Percentiles rank a stretch among this genome's conserved stretches.
phyloP scores from a whole-genome alignment of 441 rosid genomes.

The Macaranga tanarius region DNA sequence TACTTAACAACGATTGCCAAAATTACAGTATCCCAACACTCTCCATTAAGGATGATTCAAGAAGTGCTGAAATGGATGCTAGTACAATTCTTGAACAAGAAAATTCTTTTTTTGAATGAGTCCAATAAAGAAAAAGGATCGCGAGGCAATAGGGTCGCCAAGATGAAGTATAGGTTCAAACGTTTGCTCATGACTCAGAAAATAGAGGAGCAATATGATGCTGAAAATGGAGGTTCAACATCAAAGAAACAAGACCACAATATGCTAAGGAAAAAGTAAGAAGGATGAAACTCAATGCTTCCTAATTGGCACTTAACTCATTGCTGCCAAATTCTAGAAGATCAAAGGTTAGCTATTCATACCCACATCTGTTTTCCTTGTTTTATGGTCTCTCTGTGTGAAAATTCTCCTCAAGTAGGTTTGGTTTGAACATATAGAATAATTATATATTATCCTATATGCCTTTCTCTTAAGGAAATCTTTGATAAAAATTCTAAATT shows the following conservation, averaged over 20 bases:
- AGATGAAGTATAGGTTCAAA: neutral
- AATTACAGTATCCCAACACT: neutral
- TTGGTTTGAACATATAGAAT: too few relatives aligned
- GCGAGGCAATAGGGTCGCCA: neutral
- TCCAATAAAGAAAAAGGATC: neutral
- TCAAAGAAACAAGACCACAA: neutral
- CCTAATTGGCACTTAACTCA: neutral
- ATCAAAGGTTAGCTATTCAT: neutral
- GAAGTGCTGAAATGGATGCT: neutral
- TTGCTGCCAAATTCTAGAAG: constrained; percentile 4
- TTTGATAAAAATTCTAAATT: too few relatives aligned
- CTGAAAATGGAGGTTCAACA: neutral
- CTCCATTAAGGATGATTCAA: neutral
- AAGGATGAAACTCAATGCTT: constrained; percentile 2
- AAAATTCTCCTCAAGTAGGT: too few relatives aligned
- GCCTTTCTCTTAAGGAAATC: too few relatives aligned
- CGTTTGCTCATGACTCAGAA: neutral
- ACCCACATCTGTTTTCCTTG: too few relatives aligned
- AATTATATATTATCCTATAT: too few relatives aligned
- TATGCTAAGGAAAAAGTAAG: constrained; percentile 5
- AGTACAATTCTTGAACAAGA: neutral
- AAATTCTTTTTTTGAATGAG: neutral
- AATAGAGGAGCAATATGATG: neutral
- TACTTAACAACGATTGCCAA: neutral
- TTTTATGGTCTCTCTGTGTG: too few relatives aligned